phyloP scores from a whole-genome alignment of 1,284 basidiomycete genomes.

The Pseudozyma sp. region DNA sequence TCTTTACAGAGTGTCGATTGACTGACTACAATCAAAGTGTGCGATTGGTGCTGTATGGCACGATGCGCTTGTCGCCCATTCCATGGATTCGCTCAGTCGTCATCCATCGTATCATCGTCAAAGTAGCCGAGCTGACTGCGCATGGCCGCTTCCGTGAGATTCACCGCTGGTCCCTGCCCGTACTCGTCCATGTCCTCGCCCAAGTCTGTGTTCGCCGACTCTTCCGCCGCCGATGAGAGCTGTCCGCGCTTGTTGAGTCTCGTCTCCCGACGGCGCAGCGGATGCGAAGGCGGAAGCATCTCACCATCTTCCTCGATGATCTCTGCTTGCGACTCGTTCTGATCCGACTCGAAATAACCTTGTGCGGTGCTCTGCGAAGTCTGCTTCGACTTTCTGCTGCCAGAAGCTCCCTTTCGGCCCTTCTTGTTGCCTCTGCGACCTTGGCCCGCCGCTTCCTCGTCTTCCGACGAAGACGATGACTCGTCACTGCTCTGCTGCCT shows the following conservation, averaged over 20 bases:
- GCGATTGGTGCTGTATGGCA: too few species aligned
- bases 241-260: conserved; percentile 29
- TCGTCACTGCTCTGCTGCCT: conserved; percentile 34
- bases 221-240: conserved; percentile 27
- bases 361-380: conserved; percentile 11
- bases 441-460: conserved; percentile 12
- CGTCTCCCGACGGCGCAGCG: conserved; percentile 35
- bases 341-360: conserved; percentile 37
- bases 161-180: conserved; percentile 27
- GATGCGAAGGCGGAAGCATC: conserved; percentile 42
- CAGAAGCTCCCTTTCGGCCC: conserved; percentile 11
- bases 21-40: background rate
- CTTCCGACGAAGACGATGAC: conserved; percentile 28
- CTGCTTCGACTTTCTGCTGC: conserved; percentile 17
- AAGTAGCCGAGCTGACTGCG: conserved; percentile 39
- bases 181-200: conserved; percentile 43
- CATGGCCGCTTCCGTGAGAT: conserved; percentile 24
- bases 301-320: conserved; percentile 44
- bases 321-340: conserved; percentile 32
- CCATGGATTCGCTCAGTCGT: conserved; percentile 8
- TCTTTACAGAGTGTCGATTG: too few species aligned
- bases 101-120: conserved; percentile 25
- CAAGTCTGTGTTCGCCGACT: conserved; percentile 38
- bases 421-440: conserved; percentile 4
- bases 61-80: too few species aligned